These are phyloP conservation scores for Westerdykella aurantiaca DNA, from an alignment of 2,329 filamentous ascomycete species.

Conservation along the genomic window DNA sequence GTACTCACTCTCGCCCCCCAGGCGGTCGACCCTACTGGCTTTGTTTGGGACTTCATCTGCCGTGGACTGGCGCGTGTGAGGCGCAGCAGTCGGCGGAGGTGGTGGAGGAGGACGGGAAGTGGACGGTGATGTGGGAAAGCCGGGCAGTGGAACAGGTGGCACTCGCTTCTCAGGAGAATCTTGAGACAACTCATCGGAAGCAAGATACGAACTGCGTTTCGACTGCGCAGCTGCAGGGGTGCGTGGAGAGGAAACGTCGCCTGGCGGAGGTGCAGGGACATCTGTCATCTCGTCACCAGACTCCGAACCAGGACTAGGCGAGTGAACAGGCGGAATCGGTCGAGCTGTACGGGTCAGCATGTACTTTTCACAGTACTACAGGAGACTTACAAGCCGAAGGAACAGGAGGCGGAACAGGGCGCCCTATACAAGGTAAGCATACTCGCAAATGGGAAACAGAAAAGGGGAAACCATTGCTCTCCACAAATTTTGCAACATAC, in stretches of 20 bases:
- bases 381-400: slow-evolving; percentile 30
- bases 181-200: slow-evolving; percentile 30
- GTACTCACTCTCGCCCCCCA: slow-evolving; percentile 84
- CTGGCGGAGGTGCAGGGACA: slow-evolving; percentile 26
- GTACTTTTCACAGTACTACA: not conserved
- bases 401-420: slow-evolving; percentile 29
- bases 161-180: slow-evolving; percentile 29
- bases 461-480: not conserved
- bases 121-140: slow-evolving; percentile 30
- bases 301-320: slow-evolving; percentile 72
- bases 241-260: slow-evolving; percentile 22
- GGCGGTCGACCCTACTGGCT: slow-evolving; percentile 50
- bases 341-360: slow-evolving; percentile 48
- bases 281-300: slow-evolving; percentile 74
- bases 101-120: slow-evolving; percentile 41
- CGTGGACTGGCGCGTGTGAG: slow-evolving; percentile 34
- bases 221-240: slow-evolving; percentile 28
- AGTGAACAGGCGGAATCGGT: slow-evolving; percentile 54
- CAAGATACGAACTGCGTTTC: slow-evolving; percentile 40
- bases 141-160: slow-evolving; percentile 51
- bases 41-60: slow-evolving; percentile 25
- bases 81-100: slow-evolving; percentile 40
- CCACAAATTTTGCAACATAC: slow-evolving; percentile 24
- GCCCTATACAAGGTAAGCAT: slow-evolving; percentile 35
- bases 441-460: not conserved